Percentiles rank a stretch among this genome's conserved stretches.
These are phyloP conservation scores for Xylaria telfairii DNA, from an alignment of 495 filamentous ascomycete genomes.

Conservation along the genomic window DNA sequence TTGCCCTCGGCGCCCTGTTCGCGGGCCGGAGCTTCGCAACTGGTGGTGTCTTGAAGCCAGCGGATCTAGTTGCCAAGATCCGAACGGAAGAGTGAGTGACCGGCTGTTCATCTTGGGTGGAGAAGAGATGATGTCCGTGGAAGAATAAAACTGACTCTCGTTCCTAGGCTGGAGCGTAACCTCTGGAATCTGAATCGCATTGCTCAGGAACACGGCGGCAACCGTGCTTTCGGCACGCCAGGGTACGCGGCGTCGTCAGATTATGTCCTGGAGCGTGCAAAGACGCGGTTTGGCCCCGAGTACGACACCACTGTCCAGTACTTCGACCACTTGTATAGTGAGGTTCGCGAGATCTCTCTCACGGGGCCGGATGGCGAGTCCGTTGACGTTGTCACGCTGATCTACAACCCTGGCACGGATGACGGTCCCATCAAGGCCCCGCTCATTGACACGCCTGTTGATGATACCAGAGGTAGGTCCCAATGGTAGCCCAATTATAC, in stretches of 20 bases:
- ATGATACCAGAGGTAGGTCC: constrained; percentile 30
- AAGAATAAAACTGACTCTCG: background rate
- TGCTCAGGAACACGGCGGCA: constrained; percentile 42
- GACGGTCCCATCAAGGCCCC: constrained; percentile 22
- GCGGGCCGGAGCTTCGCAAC: constrained; percentile 28
- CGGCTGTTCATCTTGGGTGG: background rate
- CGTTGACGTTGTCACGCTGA: constrained; percentile 24
- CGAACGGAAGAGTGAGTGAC: constrained; percentile 34
- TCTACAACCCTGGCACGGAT: constrained; percentile 27
- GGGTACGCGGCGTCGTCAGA: constrained; percentile 47
- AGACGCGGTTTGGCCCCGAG: constrained; percentile 40
- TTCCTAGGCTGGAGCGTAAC: constrained; percentile 34
- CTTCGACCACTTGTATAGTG: constrained; percentile 34
- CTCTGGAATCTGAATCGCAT: constrained; percentile 46
- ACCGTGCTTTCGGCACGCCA: constrained; percentile 48
- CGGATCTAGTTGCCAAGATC: constrained; percentile 39
- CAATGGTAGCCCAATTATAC: background rate
- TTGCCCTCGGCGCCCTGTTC: constrained; percentile 26
- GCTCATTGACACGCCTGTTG: constrained; percentile 29
- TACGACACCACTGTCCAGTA: constrained; percentile 33
- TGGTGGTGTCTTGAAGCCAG: constrained; percentile 32
- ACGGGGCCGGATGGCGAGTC: constrained; percentile 38
- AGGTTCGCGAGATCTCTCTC: constrained; percentile 38
- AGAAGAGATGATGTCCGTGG: background rate
- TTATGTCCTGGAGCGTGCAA: constrained; percentile 44